Evolutionary conservation across 2,329 filamentous ascomycete genomes (phyloP), one percentile per base, ranked within the genome.

Genomic region (Alternaria ventricosa): DNA sequence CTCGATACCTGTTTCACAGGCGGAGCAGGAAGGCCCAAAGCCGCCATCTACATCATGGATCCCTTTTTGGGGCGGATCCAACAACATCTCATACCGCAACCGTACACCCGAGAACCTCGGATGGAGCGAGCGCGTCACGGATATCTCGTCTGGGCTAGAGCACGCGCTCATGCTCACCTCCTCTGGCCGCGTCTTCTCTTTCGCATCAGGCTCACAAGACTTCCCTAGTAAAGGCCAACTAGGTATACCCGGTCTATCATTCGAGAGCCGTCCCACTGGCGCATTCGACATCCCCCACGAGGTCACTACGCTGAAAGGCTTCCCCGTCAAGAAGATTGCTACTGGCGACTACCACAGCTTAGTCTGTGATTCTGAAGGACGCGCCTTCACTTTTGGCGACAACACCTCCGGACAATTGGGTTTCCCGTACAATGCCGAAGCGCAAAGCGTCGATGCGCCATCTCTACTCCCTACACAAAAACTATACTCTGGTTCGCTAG

Each of bases 341-440:
- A 84, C 93, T 2, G 96, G 96, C 23, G 94, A 97, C 75, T 89
- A 90, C 69, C 96, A 99, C 81, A 97, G 93, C 5, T 82, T 96
- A 2, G 92, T 89, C 1, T 85, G 94, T 15, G 92, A 95, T 75
- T 87, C 87, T 63, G 85, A 90, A 56, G 95, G 95, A 15, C 88
- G 89, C 15, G 86, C 96, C 15, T 97, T 96, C 79, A 86, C 89
- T 7, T 98, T 97, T 81, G 96, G 96, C 41, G 94, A 98, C 79
- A 98, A 98, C 81, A 89, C 90, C 0, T 87, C 88, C 46, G 96
- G 96, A n/a, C 96, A 98, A 79, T 86, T 98, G 4, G 95, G 95
- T n/a, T 89, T 95, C 71, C 88, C 93, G 55, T 88, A 87, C 57
- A 88, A 89, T 53, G 78, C 86, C 0, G 87, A 90, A 27, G 83